Conservation (phyloP, 2,329 filamentous ascomycete species). For the Catunica adiposa region DNA sequence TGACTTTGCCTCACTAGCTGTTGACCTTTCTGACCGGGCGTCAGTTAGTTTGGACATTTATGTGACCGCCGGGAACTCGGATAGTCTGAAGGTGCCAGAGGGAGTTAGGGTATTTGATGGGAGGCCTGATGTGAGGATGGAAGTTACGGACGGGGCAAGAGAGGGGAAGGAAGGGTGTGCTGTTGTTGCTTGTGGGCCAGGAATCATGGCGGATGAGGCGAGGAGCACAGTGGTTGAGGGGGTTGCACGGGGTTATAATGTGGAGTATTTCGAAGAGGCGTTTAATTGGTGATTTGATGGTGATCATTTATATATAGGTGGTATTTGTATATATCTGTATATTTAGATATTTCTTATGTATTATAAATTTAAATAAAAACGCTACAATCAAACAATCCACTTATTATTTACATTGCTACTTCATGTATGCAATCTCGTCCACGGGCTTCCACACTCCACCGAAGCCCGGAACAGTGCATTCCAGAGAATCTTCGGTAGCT, state of each 20-base stretch:
- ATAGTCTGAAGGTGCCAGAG: not conserved
- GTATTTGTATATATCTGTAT: not conserved
- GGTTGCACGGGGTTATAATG: slow-evolving; percentile 18
- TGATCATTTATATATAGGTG: not conserved
- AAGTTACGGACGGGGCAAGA: slow-evolving; percentile 20
- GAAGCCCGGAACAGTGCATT: slow-evolving; percentile 1
- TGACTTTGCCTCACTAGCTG: slow-evolving; percentile 8
- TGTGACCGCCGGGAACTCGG: slow-evolving; percentile 18
- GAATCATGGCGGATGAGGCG: slow-evolving; percentile 28
- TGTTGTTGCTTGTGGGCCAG: slow-evolving; percentile 29
- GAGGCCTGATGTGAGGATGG: slow-evolving; percentile 21
- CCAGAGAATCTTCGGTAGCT: not conserved
- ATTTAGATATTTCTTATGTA: not conserved
- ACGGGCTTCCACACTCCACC: slow-evolving; percentile 8
- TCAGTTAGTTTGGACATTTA: slow-evolving; percentile 21
- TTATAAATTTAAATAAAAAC: not conserved
- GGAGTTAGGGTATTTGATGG: slow-evolving; percentile 18
- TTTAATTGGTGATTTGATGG: slow-evolving; percentile 25
- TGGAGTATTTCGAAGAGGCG: slow-evolving; percentile 29
- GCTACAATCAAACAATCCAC: too few relatives aligned
- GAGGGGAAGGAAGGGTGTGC: slow-evolving; percentile 20
- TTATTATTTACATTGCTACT: not conserved
- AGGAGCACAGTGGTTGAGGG: slow-evolving; percentile 22
- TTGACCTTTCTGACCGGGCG: not conserved
- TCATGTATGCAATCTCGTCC: slow-evolving; percentile 4